Base-by-base conservation (phyloP, 768 basidiomycete genomes). In the Sarcomyxa edulis region DNA sequence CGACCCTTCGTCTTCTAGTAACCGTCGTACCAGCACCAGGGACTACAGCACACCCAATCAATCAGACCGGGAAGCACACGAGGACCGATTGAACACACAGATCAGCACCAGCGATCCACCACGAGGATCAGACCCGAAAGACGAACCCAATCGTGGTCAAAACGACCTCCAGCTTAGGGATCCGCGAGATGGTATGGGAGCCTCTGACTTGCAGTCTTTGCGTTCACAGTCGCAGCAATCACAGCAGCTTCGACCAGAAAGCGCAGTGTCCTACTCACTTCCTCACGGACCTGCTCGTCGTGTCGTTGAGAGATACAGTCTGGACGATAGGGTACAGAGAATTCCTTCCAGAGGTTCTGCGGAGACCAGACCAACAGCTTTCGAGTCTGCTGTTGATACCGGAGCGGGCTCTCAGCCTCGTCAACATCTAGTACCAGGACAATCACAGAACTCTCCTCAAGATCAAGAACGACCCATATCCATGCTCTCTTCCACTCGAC, bases 251-350 rank as follows among this genome's bases (percentile, higher is more conserved):
- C 30, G 15, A 10, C 25, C 16, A 7, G 41, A 66, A 26, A 64
- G 56, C 46, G 50, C 61, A 1, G 55, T 66, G 15, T 71, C 74
- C 9, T 71, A 74, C 53, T 63, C 65, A 14, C 52, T 69, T 24
- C 67, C 75, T 11, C 54, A 63, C 14, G 66, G 62, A 19, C 59
- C 63, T 15, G 44, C 70, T 31, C 70, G 66, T 43, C 65, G 71
- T 42, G 69, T 73, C 7, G 55, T 68, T 18, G 75, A 78, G 47
- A 65, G 74, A 23, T 74, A 71, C 52, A 75, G 69, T 50, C 52
- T 74, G 12, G 77, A 76, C 36, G 72, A 76, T 47, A 58, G 59
- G 42, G 47, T 47, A 24, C 63, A 58, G 42, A 62, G 55, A 36
- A 45, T 59, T 25, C 48, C 59, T 7, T 60, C 67, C n/a, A 58